A percentile compares a stretch with the other conserved stretches of the same genome.
Evolutionary conservation across 2,329 filamentous ascomycete species (phyloP).

Genomic region (Phoma herbarum): DNA sequence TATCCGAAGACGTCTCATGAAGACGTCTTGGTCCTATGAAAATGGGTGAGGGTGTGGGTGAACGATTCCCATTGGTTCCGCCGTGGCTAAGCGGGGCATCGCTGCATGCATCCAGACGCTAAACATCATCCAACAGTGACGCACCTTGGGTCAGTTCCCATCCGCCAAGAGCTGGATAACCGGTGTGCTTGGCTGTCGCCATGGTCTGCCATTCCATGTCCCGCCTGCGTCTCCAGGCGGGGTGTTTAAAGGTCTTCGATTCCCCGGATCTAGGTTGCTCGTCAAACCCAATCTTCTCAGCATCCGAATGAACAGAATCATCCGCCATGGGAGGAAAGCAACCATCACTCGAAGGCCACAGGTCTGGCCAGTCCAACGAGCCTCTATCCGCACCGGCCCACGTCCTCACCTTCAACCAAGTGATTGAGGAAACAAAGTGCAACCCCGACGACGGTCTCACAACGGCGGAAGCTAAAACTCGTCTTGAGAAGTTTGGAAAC

Average conservation of each 20-base stretch:
- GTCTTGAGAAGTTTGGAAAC: conserved; percentile 61
- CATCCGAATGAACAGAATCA: conserved; percentile 28
- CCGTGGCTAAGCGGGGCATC: conserved; percentile 10
- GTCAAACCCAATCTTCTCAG: conserved; percentile 37
- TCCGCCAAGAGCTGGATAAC: conserved; percentile 40
- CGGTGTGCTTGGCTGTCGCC: conserved; percentile 42
- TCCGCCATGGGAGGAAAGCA: conserved; percentile 51
- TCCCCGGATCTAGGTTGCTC: conserved; percentile 44
- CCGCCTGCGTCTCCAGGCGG: conserved; percentile 29
- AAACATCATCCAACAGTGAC: conserved; percentile 36
- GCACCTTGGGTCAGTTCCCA: conserved; percentile 30
- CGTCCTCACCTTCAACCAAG: conserved; percentile 62
- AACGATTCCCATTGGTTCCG: conserved; percentile 15
- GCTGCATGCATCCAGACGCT: conserved; percentile 22
- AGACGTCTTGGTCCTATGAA: not conserved
- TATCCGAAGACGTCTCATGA: conserved; percentile 1
- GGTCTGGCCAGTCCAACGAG: conserved; percentile 58
- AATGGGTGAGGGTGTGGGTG: not conserved
- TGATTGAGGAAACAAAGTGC: conserved; percentile 67
- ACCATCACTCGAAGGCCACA: conserved; percentile 49
- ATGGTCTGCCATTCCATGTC: conserved; percentile 28
- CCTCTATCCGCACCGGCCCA: conserved; percentile 70
- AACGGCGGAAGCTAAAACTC: conserved; percentile 62
- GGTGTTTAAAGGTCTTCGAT: conserved; percentile 42
- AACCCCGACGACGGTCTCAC: conserved; percentile 73